A percentile compares a stretch with the other conserved stretches of the same genome.
Conservation (phyloP, 2,329 filamentous ascomycete species). For the Cercospora berteroae region DNA sequence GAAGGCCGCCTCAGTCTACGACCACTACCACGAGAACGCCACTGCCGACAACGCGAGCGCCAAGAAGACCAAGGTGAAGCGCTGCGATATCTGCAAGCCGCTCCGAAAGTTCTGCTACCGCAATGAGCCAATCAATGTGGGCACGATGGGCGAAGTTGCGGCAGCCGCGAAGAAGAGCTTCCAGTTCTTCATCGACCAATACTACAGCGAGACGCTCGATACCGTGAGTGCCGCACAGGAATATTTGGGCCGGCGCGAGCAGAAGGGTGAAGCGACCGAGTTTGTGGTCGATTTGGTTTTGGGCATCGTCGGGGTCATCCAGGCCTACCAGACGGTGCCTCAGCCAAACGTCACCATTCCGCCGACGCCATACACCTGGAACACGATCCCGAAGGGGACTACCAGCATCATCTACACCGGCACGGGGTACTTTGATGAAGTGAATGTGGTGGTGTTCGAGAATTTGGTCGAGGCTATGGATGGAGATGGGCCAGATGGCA, state of each 20-base stretch:
- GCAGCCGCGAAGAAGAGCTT: neutral
- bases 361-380: neutral
- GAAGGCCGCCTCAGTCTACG: neutral
- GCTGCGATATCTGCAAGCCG: neutral
- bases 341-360: neutral
- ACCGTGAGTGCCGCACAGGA: neutral
- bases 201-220: neutral
- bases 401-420: neutral
- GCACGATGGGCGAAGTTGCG: neutral
- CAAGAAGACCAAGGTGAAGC: neutral
- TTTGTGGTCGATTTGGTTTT: neutral
- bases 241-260: neutral
- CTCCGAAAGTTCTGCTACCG: neutral
- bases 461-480: neutral
- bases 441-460: neutral
- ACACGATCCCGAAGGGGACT: neutral
- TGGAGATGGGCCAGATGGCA: neutral
- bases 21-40: neutral
- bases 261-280: neutral
- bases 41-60: neutral
- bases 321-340: neutral
- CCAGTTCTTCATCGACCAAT: conserved; percentile 1
- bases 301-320: neutral
- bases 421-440: neutral
- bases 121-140: neutral